Evolutionary conservation across 306 rosid genomes (phyloP).

Genomic region (Trifolium repens): DNA sequence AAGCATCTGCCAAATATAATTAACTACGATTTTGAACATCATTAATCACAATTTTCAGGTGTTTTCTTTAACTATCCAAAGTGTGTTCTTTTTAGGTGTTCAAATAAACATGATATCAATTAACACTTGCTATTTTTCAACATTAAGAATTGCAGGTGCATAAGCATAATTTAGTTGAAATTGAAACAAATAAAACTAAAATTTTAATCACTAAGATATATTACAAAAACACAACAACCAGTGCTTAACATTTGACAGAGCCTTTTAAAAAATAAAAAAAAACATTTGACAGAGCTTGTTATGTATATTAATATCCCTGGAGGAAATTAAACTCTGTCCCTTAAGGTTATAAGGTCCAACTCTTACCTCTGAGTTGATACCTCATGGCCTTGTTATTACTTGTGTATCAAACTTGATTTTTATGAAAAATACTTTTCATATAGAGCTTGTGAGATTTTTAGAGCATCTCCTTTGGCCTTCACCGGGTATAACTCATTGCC

Average conservation of each 20-base stretch:
- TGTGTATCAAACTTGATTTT: not conserved
- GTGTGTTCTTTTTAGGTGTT: no score
- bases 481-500: conserved; percentile 71
- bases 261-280: no score
- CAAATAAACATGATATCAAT: no score
- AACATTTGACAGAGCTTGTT: not conserved
- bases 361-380: not conserved
- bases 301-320: not conserved
- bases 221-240: conserved; percentile 22
- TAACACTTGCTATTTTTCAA: no score
- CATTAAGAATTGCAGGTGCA: no score
- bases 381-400: conserved; percentile 9
- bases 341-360: not conserved
- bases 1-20: no score
- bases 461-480: conserved; percentile 72
- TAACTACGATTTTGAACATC: no score
- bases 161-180: no score
- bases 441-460: conserved; percentile 66
- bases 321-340: not conserved
- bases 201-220: conserved; percentile 21
- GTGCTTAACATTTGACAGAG: conserved; percentile 14
- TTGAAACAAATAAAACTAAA: conserved; percentile 4
- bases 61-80: no score
- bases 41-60: no score
- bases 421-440: conserved; percentile 60